Conservation (phyloP, 805 yeast genomes). For the Teunomyces panamensis region DNA sequence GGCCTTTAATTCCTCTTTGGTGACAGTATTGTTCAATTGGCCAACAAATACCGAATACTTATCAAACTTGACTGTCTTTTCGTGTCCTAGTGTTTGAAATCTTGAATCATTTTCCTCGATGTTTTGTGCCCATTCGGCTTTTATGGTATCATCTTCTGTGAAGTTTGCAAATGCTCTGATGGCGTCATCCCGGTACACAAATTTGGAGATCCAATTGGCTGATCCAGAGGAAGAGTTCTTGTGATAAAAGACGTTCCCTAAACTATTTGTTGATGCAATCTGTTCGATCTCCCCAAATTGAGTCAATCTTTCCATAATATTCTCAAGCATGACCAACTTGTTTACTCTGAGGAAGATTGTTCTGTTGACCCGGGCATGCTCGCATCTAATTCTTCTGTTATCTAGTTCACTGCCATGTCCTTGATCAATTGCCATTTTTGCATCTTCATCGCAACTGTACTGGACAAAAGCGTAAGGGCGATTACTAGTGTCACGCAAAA, state of each 20-base stretch:
- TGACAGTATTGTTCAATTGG: constrained; percentile 55
- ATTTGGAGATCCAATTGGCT: constrained; percentile 70
- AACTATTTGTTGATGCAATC: constrained; percentile 41
- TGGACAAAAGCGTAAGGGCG: constrained; percentile 94
- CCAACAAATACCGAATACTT: constrained; percentile 77
- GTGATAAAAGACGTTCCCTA: constrained; percentile 21
- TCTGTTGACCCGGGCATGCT: constrained; percentile 87
- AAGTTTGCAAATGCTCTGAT: constrained; percentile 76
- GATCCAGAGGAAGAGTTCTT: constrained; percentile 17
- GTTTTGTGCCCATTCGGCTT: constrained; percentile 85
- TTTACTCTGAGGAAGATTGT: constrained; percentile 61
- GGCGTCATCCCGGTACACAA: constrained; percentile 82
- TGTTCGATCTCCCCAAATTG: constrained; percentile 78
- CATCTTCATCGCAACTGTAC: constrained; percentile 67
- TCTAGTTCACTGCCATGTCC: constrained; percentile 70
- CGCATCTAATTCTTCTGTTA: constrained; percentile 81
- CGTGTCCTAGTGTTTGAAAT: constrained; percentile 25
- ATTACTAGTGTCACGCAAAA: constrained; percentile 73
- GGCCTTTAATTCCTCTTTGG: constrained; percentile 51
- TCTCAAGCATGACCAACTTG: constrained; percentile 19
- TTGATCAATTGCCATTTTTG: constrained; percentile 58
- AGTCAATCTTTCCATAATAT: constrained; percentile 39
- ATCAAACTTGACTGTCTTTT: constrained; percentile 42
- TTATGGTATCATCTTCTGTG: constrained; percentile 51
- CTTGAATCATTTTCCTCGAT: constrained; percentile 38